These are phyloP conservation scores for Fusarium buxicola DNA, from an alignment of 2,329 filamentous ascomycete species.

Conservation along the genomic window DNA sequence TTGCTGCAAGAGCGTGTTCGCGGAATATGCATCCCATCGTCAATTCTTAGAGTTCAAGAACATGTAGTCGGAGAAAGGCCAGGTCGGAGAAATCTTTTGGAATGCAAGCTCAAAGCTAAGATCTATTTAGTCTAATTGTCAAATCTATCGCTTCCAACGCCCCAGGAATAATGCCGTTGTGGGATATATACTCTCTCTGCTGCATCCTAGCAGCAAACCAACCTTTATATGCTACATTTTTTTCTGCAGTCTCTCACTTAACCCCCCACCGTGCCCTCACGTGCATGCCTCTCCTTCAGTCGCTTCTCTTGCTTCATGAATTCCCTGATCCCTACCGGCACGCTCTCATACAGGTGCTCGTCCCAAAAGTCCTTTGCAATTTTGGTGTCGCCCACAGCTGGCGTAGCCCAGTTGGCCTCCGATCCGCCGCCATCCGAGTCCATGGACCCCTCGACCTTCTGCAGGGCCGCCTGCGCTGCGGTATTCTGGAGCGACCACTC, in stretches of 20 bases:
- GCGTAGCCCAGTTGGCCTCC: conserved; percentile 71
- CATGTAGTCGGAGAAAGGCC: background rate
- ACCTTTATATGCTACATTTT: background rate
- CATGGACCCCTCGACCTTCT: conserved; percentile 65
- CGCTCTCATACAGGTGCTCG: conserved; percentile 78
- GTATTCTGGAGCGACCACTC: conserved; percentile 78
- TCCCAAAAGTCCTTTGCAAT: conserved; percentile 67
- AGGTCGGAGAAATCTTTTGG: background rate
- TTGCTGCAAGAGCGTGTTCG: background rate
- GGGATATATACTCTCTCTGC: conserved; percentile 36
- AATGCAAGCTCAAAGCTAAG: background rate
- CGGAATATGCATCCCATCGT: background rate
- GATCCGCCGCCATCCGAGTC: conserved; percentile 85
- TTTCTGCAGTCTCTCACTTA: conserved; percentile 29
- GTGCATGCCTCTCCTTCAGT: conserved; percentile 78
- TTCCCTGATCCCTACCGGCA: conserved; percentile 93
- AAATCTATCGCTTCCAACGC: conserved; percentile 32
- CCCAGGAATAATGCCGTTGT: conserved; percentile 16
- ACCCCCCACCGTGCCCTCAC: conserved; percentile 63
- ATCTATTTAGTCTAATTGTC: conserved; percentile 38
- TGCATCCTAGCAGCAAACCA: background rate
- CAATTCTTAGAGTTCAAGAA: background rate
- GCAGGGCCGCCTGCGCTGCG: conserved; percentile 70
- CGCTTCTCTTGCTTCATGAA: conserved; percentile 98
- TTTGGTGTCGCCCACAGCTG: conserved; percentile 50